Conservation (phyloP, 257 asterid genomes). For the Fraxinus anomala region DNA sequence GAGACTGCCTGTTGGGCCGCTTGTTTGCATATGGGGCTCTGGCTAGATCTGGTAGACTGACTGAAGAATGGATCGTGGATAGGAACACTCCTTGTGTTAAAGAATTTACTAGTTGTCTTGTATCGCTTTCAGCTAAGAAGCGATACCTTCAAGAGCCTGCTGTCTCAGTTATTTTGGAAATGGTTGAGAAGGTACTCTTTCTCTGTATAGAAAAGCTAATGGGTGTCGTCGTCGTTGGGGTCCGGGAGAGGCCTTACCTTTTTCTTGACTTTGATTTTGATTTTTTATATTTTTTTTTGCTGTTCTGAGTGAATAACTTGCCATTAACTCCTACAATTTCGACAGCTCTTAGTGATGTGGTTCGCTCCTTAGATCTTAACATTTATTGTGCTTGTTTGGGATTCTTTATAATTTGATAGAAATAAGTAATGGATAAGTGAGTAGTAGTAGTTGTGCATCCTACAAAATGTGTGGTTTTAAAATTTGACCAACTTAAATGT, state of each 20-base stretch:
- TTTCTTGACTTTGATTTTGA: not conserved
- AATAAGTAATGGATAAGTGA: too few species aligned
- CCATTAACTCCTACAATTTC: not conserved
- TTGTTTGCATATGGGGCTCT: slow-evolving; percentile 96
- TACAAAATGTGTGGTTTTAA: too few species aligned
- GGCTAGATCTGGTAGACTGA: slow-evolving; percentile 86
- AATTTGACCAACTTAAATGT: too few species aligned
- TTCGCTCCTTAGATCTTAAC: not conserved
- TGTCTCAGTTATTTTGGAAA: slow-evolving; percentile 72
- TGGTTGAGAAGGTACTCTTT: slow-evolving; percentile 73
- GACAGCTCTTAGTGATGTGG: not conserved
- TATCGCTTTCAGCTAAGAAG: slow-evolving; percentile 74
- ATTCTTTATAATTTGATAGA: too few species aligned
- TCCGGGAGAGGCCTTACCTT: not conserved
- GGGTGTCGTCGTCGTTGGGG: not conserved
- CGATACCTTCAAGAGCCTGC: slow-evolving; percentile 92
- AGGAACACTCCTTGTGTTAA: slow-evolving; percentile 53
- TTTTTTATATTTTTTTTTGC: not conserved
- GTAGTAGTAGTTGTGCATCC: too few species aligned
- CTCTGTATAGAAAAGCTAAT: not conserved
- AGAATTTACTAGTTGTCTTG: slow-evolving; percentile 63
- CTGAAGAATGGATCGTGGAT: slow-evolving; percentile 59
- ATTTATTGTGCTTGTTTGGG: too few species aligned
- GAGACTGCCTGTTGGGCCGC: slow-evolving; percentile 82
- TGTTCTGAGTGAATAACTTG: not conserved